Base-by-base conservation (phyloP, 768 basidiomycete genomes). In the Trametes cinnabarina region DNA sequence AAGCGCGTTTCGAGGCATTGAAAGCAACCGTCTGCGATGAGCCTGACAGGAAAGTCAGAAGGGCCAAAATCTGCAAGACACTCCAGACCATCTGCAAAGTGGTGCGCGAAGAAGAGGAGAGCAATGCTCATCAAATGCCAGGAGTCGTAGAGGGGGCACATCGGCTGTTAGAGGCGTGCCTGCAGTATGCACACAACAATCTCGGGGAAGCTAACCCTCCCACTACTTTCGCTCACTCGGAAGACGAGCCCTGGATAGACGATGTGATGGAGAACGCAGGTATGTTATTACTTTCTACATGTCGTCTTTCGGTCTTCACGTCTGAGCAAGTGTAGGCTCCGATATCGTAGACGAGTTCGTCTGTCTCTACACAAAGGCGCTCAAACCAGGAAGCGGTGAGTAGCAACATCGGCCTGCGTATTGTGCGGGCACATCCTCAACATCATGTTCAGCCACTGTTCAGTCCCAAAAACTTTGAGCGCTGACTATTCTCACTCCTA, bases 191-290 rank as follows among this genome's bases (percentile, higher is more conserved):
- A 32, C 60, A 65, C 46, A 47, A 47, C 47, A 57, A 65, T 26
- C 34, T 22, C 14, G 53, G 51, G 9, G 51, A 57, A 26, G 54
- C 61, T 32, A 54, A 28, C 12, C 32, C 60, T 12, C 34, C 62
- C 17, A 40, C 40, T 11, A 43, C 56, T 10, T 61, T 62, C 28
- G 61, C 60, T 2, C 63, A 61, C 28, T 60, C 61, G 3, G 59
- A 61, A 0, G 60, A 61, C 10, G 60, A 60, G 34, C 56, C 63
- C 3, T 54, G 60, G 40, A 60, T 64, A 5, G 53, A 61, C 49
- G 63, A 61, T 15, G 37, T 51, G 5, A 46, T 51, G 42, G 57
- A 61, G 40, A 43, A 50, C 17, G 56, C 55, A 22, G 58, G 57
- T 61, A 37, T 23, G 56, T 22, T 11, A 22, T 9, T 23, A 5